Conservation (phyloP, 1,284 basidiomycete species). For the Puccinia coronata region DNA sequence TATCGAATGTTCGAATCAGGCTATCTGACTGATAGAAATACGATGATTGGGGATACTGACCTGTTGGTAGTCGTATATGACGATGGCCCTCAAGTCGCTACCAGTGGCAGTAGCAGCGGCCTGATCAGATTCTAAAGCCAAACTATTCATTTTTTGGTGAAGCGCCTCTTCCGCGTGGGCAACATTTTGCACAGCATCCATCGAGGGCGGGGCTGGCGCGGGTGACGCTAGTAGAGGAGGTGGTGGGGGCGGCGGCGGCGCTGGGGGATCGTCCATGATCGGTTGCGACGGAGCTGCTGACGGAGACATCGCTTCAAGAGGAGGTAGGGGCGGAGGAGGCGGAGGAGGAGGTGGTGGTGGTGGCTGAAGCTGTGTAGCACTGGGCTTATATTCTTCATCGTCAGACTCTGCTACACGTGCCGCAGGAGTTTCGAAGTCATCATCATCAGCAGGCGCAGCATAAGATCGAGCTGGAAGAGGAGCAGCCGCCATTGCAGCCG, state of each 20-base stretch:
- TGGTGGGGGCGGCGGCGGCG: constrained; percentile 16
- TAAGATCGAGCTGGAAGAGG: constrained; percentile 61
- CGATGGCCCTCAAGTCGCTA: constrained; percentile 62
- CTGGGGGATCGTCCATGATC: not conserved
- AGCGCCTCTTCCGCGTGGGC: constrained; percentile 47
- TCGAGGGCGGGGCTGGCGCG: constrained; percentile 23
- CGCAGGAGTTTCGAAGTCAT: constrained; percentile 55
- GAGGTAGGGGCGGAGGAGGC: not conserved
- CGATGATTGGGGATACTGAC: constrained; percentile 35
- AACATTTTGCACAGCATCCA: constrained; percentile 35
- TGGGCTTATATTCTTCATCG: constrained; percentile 2
- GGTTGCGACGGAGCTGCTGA: constrained; percentile 8
- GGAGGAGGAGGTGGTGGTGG: constrained; percentile 47
- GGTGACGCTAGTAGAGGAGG: constrained; percentile 9
- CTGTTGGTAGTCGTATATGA: constrained; percentile 73
- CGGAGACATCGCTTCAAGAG: too few relatives aligned
- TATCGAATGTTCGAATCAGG: constrained; percentile 58
- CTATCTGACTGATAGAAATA: not conserved
- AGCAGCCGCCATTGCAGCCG: constrained; percentile 59
- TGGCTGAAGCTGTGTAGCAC: constrained; percentile 56
- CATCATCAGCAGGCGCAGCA: constrained; percentile 62
- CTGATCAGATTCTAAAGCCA: constrained; percentile 46
- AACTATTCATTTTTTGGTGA: constrained; percentile 50
- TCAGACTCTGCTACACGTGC: constrained; percentile 52
- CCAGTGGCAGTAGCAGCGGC: constrained; percentile 6